phyloP scores from a whole-genome alignment of 805 yeast species.

The Tetrapisispora iriomotensis region DNA sequence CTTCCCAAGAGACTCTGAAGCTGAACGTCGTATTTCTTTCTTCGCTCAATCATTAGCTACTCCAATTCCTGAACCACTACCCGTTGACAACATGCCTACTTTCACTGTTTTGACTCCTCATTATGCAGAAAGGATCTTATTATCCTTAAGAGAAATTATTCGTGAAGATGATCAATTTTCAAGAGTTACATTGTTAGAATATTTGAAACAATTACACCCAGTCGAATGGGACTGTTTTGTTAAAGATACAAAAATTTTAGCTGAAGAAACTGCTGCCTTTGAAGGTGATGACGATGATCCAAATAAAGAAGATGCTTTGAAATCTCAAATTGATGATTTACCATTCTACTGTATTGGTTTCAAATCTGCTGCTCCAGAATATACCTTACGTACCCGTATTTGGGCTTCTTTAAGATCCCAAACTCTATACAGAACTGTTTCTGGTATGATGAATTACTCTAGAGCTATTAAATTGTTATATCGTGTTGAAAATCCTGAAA shows the following conservation, averaged over 20 bases:
- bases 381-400: constrained; percentile 88
- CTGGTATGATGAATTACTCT: constrained; percentile 97
- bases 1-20: constrained; percentile 95
- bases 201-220: constrained; percentile 89
- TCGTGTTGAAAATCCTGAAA: constrained; percentile 91
- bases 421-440: constrained; percentile 91
- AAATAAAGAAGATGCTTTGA: constrained; percentile 59
- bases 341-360: constrained; percentile 96
- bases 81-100: constrained; percentile 99
- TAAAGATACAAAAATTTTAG: constrained; percentile 87
- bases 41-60: constrained; percentile 98
- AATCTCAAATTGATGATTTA: constrained; percentile 78
- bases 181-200: constrained; percentile 86
- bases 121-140: constrained; percentile 85
- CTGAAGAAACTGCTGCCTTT: constrained; percentile 84
- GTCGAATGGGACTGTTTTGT: constrained; percentile 97
- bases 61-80: constrained; percentile 97
- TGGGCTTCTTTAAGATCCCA: constrained; percentile 98
- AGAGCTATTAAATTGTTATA: constrained; percentile 89
- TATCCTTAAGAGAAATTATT: constrained; percentile 91
- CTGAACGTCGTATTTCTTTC: constrained; percentile 98
- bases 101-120: constrained; percentile 96
- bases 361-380: constrained; percentile 96
- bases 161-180: constrained; percentile 96
- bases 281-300: constrained; percentile 35